Evolutionary conservation across 371 early-diverging fungal genomes (phyloP).

Genomic region (Entomophthora muscae): DNA sequence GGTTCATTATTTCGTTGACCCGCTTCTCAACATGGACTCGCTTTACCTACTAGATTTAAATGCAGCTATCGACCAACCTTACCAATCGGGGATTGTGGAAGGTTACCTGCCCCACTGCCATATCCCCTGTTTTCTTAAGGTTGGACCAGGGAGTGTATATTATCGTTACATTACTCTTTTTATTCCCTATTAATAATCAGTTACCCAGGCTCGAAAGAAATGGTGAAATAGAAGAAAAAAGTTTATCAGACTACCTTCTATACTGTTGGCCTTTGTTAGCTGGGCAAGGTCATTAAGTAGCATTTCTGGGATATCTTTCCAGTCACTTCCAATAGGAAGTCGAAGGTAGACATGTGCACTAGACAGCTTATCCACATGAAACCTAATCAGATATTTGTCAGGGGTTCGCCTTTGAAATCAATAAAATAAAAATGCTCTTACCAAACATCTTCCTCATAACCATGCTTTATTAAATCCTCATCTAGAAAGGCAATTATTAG

Average conservation of each 20-base stretch:
- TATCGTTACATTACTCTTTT: conserved; percentile 46
- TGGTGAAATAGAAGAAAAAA: not conserved
- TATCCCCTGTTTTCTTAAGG: conserved; percentile 74
- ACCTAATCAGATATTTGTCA: conserved; percentile 18
- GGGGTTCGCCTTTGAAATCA: not conserved
- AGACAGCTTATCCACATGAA: conserved; percentile 92
- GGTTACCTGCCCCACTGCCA: conserved; percentile 90
- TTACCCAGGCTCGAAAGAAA: too few species aligned
- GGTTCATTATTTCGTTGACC: conserved; percentile 69
- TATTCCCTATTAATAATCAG: conserved; percentile 18
- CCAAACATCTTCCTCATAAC: conserved; percentile 87
- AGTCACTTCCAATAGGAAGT: conserved; percentile 43
- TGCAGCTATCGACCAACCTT: not conserved
- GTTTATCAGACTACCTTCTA: conserved; percentile 37
- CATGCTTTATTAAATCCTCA: conserved; percentile 89
- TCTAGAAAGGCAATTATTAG: conserved; percentile 22
- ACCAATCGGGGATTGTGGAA: conserved; percentile 64
- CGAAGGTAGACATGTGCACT: conserved; percentile 94
- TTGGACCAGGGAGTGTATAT: conserved; percentile 94
- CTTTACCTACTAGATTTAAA: conserved; percentile 31
- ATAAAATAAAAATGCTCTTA: conserved; percentile 13
- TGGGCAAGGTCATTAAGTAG: conserved; percentile 79
- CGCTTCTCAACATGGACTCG: conserved; percentile 60
- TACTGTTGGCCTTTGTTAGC: conserved; percentile 89
- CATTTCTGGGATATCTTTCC: conserved; percentile 56